Evolutionary conservation across 768 basidiomycete species (phyloP), one percentile per base, ranked within the genome.

Genomic region (Boletales sp.): DNA sequence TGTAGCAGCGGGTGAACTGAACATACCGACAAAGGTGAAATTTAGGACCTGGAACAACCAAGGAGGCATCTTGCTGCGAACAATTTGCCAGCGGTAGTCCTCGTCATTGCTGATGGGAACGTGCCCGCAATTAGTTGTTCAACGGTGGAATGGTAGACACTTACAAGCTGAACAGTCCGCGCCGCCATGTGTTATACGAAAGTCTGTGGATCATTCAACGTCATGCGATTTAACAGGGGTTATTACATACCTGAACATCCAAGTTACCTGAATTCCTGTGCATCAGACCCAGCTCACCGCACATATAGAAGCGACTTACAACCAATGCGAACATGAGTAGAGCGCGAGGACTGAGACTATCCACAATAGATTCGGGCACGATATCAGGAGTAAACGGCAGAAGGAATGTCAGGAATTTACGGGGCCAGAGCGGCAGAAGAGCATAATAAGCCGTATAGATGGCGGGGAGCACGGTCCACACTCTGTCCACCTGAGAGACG

Each of bases 71-170:
- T 82, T 74, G 36, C 71, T 65, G 37, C 94, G 82, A 13, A 96
- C 74, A 34, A 92, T 71, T 2, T 74, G 80, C 90, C 94, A 97
- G 25, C 95, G 86, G 61, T 97, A 97, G 66, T 96, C 94, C 67
- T 95, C 93, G 21, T 89, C 90, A 25, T 79, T 75, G 8, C 87
- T 90, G 50, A 34, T 17, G 13, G 3, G 51, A 5, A 49, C 44
- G 25, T 53, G n/a, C 8, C 32, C 44, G 14, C 2, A 3, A 21
- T 56, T 2, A 43, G 18, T 18, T 3, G 2, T 15, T 25, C 11
- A 12, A 18, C 6, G 4, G 6, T 25, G 34, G 5, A 11, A 31
- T 8, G 9, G 37, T 4, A 41, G 14, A 37, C 4, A 68, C 83
- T 49, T 58, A 90, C 87, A 84, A 66, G 43, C 67, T 76, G 61